phyloP scores from a whole-genome alignment of 202 grass and related monocot genomes.

The Dendrocalamus latiflorus region DNA sequence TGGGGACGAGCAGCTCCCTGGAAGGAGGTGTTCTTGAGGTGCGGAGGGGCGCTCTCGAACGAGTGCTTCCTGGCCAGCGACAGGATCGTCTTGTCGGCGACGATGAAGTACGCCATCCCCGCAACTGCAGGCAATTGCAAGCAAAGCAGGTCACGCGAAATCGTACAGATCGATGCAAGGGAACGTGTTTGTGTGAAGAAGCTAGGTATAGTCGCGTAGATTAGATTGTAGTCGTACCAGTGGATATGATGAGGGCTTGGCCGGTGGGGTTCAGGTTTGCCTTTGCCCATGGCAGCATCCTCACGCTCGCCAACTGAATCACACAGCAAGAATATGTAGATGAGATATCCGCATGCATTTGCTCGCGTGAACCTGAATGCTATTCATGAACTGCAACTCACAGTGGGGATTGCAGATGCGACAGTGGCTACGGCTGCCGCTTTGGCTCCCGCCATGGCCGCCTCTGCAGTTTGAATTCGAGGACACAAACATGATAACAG shows the following conservation, averaged over 20 bases:
- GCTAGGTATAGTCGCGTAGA: not conserved
- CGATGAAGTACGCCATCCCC: constrained; percentile 64
- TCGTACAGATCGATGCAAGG: not conserved
- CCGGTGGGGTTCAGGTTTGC: constrained; percentile 54
- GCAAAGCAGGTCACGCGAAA: not conserved
- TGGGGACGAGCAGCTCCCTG: not conserved
- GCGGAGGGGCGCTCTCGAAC: not conserved
- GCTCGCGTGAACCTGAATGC: not conserved
- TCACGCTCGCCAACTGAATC: constrained; percentile 39
- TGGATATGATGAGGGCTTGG: constrained; percentile 62
- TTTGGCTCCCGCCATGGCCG: constrained; percentile 49
- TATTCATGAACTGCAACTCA: constrained; percentile 1
- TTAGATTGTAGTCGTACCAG: constrained; percentile 8
- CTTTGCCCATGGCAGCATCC: constrained; percentile 63
- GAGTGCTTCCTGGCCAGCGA: constrained; percentile 56
- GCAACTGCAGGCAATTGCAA: constrained; percentile 24
- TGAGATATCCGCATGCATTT: not conserved
- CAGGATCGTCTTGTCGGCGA: constrained; percentile 62
- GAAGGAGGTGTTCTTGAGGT: constrained; percentile 44
- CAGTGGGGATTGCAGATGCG: constrained; percentile 47
- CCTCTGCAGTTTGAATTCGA: constrained; percentile 38
- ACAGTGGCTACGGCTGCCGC: constrained; percentile 48
- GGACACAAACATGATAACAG: not conserved
- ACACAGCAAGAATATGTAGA: not conserved
- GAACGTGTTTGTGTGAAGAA: not conserved